Evolutionary conservation across 768 basidiomycete genomes (phyloP), one percentile per base, ranked within the genome.

Genomic region (Russula olivacea): DNA sequence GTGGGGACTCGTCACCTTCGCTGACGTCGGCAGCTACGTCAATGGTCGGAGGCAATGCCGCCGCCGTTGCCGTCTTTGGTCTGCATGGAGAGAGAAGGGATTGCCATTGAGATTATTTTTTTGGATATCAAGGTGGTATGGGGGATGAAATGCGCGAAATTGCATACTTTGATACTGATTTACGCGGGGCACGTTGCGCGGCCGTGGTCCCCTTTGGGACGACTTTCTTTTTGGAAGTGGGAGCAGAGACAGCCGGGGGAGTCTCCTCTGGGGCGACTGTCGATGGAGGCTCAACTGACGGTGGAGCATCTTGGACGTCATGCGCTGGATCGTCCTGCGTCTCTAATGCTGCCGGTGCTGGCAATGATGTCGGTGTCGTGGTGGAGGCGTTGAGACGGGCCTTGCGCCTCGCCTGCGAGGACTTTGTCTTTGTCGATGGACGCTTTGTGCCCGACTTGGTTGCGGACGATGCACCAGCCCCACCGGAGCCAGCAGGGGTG

Each of bases 391-490:
- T 63, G 25, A 58, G 51, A 40, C 55, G 61, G n/a, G 47, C 68
- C 60, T 54, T 67, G 61, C 61, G 63, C 64, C 59, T 60, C 49
- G 61, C 48, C 53, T 66, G 67, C 48, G 61, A 57, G 40, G 61
- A 57, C 47, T 54, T 59, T 25, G 59, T 11, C 50, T 50, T 63
- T 19, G 57, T 32, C 40, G 28, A n/a, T 12, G 56, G 61, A 54
- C 78, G 74, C 43, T 74, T 63, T 48, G 76, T 69, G 36, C 82
- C 76, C 49, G 72, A 66, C 36, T 67, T 67, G 36, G 72, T 15
- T 40, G 38, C 57, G 58, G 71, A 61, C 19, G 72, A 67, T 1
- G 70, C 68, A 63, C 41, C 55, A 9, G 74, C 45, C 2, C 57
- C 71, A 14, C 38, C 38, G 15, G 38, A 38, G 38, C 70, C 61